phyloP scores from a whole-genome alignment of 768 basidiomycete genomes.

The Lepiota venenata region DNA sequence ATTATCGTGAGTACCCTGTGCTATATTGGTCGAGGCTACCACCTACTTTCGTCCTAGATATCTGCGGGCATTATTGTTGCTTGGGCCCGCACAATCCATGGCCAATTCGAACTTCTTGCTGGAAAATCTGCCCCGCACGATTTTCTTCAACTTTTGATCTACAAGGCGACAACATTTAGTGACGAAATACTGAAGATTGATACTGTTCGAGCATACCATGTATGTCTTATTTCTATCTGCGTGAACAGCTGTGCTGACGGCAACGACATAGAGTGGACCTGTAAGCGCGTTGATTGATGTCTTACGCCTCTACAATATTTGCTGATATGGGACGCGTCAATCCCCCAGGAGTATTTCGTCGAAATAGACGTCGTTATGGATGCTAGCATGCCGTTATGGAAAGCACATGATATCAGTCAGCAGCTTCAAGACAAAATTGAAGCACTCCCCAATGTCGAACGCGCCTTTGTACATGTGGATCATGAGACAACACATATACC shows the following conservation, averaged over 20 bases:
- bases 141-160: slow-evolving; percentile 87
- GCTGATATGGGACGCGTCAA: neutral
- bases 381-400: slow-evolving; percentile 83
- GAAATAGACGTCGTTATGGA: slow-evolving; percentile 96
- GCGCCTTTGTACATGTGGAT: slow-evolving; percentile 95
- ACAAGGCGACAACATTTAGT: slow-evolving; percentile 90
- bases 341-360: slow-evolving; percentile 76
- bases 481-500: slow-evolving; percentile 84
- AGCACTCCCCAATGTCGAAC: slow-evolving; percentile 82
- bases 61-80: slow-evolving; percentile 73
- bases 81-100: slow-evolving; percentile 75
- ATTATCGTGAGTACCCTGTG: slow-evolving; percentile 54
- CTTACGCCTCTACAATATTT: neutral
- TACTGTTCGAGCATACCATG: slow-evolving; percentile 91
- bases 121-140: slow-evolving; percentile 92
- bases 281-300: slow-evolving; percentile 35
- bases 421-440: slow-evolving; percentile 88
- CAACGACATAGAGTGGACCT: slow-evolving; percentile 58
- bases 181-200: slow-evolving; percentile 85
- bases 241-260: slow-evolving; percentile 10
- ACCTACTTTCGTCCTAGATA: slow-evolving; percentile 45
- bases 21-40: neutral
- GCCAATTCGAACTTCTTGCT: slow-evolving; percentile 82
- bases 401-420: slow-evolving; percentile 84
- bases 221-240: slow-evolving; percentile 30